A percentile compares a stretch with the other conserved stretches of the same genome.
Conservation (phyloP, 2,329 filamentous ascomycete genomes). For the Pseudogymnoascus sp. region DNA sequence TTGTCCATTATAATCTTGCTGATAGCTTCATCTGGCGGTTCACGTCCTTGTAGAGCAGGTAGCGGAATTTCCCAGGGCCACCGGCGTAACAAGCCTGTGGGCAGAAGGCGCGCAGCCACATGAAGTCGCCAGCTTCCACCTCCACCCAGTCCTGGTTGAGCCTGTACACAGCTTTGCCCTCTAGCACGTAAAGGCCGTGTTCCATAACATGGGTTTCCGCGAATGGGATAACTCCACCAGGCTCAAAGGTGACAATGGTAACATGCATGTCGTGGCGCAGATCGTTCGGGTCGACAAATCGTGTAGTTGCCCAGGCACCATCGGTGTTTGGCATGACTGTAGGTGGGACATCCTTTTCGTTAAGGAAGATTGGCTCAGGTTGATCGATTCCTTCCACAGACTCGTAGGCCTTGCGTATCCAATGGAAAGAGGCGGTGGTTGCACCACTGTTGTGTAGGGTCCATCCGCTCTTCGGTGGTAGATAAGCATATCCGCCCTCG, state of each 20-base stretch:
- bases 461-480: constrained; percentile 7
- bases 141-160: constrained; percentile 8
- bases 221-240: background rate
- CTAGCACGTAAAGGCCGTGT: background rate
- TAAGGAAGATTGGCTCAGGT: background rate
- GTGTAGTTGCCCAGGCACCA: constrained; percentile 1
- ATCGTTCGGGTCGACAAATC: constrained; percentile 6
- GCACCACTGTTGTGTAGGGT: background rate
- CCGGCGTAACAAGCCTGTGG: background rate
- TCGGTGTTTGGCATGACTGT: constrained; percentile 1
- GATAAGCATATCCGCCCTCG: constrained; percentile 5
- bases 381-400: background rate
- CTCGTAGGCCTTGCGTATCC: constrained; percentile 2
- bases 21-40: constrained; percentile 7
- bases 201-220: constrained; percentile 5
- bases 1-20: background rate
- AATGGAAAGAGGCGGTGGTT: constrained; percentile 3
- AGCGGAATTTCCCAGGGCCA: constrained; percentile 8
- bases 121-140: constrained; percentile 7
- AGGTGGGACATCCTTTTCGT: constrained; percentile 2
- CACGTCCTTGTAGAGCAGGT: constrained; percentile 8
- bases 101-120: constrained; percentile 6
- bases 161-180: constrained; percentile 2
- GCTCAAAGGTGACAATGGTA: constrained; percentile 8
- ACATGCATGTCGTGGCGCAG: constrained; percentile 9